A percentile compares a stretch with the other conserved stretches of the same genome.
Evolutionary conservation across 306 rosid species (phyloP).

Genomic region (Glycine tomentella): DNA sequence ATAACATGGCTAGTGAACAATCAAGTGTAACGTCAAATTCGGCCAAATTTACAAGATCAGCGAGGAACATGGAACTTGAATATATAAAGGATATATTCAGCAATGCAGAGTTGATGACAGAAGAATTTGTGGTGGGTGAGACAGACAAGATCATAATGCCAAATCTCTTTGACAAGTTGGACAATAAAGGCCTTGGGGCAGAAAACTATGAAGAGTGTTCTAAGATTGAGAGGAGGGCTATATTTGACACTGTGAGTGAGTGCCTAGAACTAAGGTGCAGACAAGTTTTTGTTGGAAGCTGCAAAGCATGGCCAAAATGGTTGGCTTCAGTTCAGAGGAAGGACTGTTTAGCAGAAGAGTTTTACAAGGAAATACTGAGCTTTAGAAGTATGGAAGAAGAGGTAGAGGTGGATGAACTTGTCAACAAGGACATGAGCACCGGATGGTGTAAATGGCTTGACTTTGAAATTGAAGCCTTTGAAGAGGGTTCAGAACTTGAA

Average conservation of each 20-base stretch:
- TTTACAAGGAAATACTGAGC: slow-evolving; percentile 57
- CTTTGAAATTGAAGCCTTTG: slow-evolving; percentile 60
- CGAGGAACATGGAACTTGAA: slow-evolving; percentile 66
- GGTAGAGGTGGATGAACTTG: slow-evolving; percentile 69
- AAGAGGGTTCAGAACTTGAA: slow-evolving; percentile 66
- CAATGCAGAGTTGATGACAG: slow-evolving; percentile 56
- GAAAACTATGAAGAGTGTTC: slow-evolving; percentile 48
- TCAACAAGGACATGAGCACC: slow-evolving; percentile 73
- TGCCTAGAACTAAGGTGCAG: slow-evolving; percentile 56
- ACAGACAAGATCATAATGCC: slow-evolving; percentile 52
- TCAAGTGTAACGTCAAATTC: slow-evolving; percentile 34
- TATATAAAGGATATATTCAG: slow-evolving; percentile 59
- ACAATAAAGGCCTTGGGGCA: slow-evolving; percentile 40
- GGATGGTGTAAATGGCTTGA: slow-evolving; percentile 67
- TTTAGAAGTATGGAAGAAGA: slow-evolving; percentile 64
- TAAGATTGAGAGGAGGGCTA: slow-evolving; percentile 50
- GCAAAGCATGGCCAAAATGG: slow-evolving; percentile 57
- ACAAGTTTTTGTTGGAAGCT: slow-evolving; percentile 57
- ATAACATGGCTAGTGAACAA: slow-evolving; percentile 39
- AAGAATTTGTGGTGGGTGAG: slow-evolving; percentile 55
- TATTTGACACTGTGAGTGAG: slow-evolving; percentile 65
- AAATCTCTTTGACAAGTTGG: slow-evolving; percentile 58
- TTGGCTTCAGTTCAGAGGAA: slow-evolving; percentile 47
- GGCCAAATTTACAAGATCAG: slow-evolving; percentile 44
- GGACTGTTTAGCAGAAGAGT: slow-evolving; percentile 61